Evolutionary conservation across 176 grass and related monocot genomes (phyloP).

Genomic region (Zoysia japonica): DNA sequence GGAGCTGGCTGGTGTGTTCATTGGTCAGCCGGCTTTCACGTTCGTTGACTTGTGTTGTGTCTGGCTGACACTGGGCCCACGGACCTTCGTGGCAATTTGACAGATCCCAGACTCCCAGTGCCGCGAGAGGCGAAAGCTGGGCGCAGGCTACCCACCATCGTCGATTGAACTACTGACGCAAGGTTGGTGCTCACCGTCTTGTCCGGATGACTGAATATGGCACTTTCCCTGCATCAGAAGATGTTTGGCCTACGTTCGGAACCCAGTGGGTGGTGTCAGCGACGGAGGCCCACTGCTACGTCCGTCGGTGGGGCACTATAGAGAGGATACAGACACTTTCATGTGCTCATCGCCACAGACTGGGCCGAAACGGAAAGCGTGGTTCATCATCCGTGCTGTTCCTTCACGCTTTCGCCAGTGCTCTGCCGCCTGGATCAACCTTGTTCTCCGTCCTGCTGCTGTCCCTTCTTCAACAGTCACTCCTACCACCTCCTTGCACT

Average conservation of each 20-base stretch:
- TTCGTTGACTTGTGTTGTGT: not conserved
- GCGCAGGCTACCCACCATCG: not conserved
- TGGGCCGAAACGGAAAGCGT: not conserved
- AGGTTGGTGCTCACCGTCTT: not conserved
- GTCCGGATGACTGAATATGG: not conserved
- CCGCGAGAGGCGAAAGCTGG: not conserved
- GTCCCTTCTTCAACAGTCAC: not conserved
- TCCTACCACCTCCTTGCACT: not conserved
- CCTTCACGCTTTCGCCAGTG: not conserved
- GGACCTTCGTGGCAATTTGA: not conserved
- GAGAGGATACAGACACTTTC: conserved; percentile 9
- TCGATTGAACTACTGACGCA: not conserved
- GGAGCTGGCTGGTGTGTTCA: not conserved
- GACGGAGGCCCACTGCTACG: not conserved
- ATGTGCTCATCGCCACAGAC: not conserved
- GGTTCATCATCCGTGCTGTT: not conserved
- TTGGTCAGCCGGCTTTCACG: not conserved
- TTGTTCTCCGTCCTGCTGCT: not conserved
- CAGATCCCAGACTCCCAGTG: too few relatives aligned
- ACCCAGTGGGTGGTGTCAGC: not conserved
- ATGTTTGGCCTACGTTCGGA: conserved; percentile 25
- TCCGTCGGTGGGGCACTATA: conserved; percentile 14
- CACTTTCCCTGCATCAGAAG: conserved; percentile 13
- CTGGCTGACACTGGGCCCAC: not conserved
- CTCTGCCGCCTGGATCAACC: not conserved